Base-by-base conservation (phyloP, 2,329 filamentous ascomycete species). In the Colletotrichum lentis region DNA sequence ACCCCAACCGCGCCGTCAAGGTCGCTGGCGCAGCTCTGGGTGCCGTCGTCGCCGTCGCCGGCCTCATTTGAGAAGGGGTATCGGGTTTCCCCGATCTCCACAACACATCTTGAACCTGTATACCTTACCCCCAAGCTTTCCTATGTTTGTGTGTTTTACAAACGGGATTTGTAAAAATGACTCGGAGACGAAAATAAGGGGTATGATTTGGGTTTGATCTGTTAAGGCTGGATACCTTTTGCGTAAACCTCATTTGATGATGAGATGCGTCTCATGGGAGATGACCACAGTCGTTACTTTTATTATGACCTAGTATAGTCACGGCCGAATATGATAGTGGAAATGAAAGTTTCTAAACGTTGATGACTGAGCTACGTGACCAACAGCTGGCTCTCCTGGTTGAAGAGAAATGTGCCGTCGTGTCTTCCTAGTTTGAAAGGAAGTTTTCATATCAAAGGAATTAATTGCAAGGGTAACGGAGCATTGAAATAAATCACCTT, bases 31-130 rank as follows among this genome's bases (percentile, higher is more conserved):
- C 55, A 3, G 64, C 65, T 39, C 56, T 74, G 41, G 72, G 64
- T 7, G 73, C 69, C 12, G 64, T 69, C 18, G 31, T 73, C n/a
- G 67, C 69, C 2, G 71, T 65, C 8, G 72, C 69, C 56, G 73
- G 66, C 3, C 22, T 70, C 35, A 56, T 74, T 69, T 74, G 69
- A 70, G 31, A 5, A n/a, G 3, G 0, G 18, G 5, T 12, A 44
- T 37, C 24, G 35, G 20, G 27, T 3, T 39, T 20, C 18, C 31
- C 31, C n/a, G 8, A 27, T 18, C 16, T 10, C 10, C 31, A 22
- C 35, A 35, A 22, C 35, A 35, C 31, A 35, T 35, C 18, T 60
- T 49, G 27, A 22, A 49, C 44, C 56, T 64, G 64, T 64, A 54
- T 54, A 64, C 53, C 53, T 58, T 67, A 49, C 35, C 39, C 64